Percentiles rank a stretch among this genome's conserved stretches.
Conservation (phyloP, 2,329 filamentous ascomycete species). For the Botrytis paeoniae region DNA sequence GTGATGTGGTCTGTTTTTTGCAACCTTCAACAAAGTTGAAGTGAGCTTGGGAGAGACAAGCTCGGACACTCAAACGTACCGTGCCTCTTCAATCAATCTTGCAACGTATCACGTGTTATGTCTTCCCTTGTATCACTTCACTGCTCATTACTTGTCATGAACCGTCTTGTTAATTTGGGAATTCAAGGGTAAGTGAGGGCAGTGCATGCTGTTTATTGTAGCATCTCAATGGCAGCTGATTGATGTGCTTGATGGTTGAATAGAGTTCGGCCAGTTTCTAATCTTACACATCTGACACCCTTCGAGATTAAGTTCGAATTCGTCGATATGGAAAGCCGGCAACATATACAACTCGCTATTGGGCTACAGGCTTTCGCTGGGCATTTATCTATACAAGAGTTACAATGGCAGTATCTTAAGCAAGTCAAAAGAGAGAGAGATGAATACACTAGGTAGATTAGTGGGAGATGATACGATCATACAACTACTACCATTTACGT, state of each 20-base stretch:
- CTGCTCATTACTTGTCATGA: background rate
- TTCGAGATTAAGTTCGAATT: background rate
- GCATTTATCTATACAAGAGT: background rate
- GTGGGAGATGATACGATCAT: background rate
- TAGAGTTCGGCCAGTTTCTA: background rate
- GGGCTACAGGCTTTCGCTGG: background rate
- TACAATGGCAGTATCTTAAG: background rate
- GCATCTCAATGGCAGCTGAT: background rate
- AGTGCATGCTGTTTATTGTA: background rate
- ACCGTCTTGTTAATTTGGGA: too few species aligned
- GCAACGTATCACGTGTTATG: background rate
- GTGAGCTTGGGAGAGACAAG: background rate
- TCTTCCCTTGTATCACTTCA: background rate
- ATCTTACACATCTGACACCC: background rate
- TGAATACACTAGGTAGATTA: background rate
- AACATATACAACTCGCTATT: background rate
- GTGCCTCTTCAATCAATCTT: background rate
- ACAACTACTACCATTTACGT: background rate
- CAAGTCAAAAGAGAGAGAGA: background rate
- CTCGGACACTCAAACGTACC: background rate
- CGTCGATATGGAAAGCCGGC: background rate
- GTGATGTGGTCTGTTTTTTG: background rate
- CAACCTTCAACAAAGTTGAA: background rate
- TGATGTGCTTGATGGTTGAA: background rate
- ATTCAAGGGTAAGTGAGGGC: background rate